These are phyloP conservation scores for Liquidambar formosana DNA, from an alignment of 164 flowering plant species.

Conservation along the genomic window DNA sequence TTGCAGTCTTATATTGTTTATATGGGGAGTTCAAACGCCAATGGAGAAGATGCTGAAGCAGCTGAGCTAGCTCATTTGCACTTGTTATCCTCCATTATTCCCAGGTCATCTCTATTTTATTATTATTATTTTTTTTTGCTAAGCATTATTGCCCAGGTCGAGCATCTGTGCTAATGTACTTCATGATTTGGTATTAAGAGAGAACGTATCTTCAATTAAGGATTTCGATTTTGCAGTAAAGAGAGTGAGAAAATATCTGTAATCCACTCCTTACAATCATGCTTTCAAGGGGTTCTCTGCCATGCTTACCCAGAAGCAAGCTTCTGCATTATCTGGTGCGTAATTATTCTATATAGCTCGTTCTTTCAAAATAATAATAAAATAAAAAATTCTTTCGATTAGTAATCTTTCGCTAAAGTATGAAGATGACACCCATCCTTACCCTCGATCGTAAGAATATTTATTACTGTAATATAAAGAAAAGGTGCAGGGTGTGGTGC, in stretches of 20 bases:
- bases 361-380: too few relatives aligned
- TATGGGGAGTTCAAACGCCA: slow-evolving; percentile 61
- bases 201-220: too few relatives aligned
- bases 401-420: too few relatives aligned
- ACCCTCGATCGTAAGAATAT: too few relatives aligned
- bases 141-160: too few relatives aligned
- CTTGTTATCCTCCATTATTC: slow-evolving; percentile 56
- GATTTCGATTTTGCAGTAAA: slow-evolving; percentile 51
- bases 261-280: slow-evolving; percentile 62
- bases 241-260: slow-evolving; percentile 49
- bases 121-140: too few relatives aligned
- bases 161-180: too few relatives aligned
- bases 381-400: too few relatives aligned
- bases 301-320: slow-evolving; percentile 76
- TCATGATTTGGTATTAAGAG: too few relatives aligned
- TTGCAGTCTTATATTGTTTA: slow-evolving; percentile 75
- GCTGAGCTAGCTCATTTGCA: slow-evolving; percentile 47
- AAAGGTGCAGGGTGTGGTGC: too few relatives aligned
- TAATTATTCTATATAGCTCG: neutral
- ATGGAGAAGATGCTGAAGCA: slow-evolving; percentile 26
- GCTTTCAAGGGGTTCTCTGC: slow-evolving; percentile 86
- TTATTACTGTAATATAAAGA: too few relatives aligned
- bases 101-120: slow-evolving; percentile 41
- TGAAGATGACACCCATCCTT: too few relatives aligned
- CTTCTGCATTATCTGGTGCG: slow-evolving; percentile 61